Conservation (phyloP, 1,139 yeast species). For the Kurtzmaniella quercitrusa region DNA sequence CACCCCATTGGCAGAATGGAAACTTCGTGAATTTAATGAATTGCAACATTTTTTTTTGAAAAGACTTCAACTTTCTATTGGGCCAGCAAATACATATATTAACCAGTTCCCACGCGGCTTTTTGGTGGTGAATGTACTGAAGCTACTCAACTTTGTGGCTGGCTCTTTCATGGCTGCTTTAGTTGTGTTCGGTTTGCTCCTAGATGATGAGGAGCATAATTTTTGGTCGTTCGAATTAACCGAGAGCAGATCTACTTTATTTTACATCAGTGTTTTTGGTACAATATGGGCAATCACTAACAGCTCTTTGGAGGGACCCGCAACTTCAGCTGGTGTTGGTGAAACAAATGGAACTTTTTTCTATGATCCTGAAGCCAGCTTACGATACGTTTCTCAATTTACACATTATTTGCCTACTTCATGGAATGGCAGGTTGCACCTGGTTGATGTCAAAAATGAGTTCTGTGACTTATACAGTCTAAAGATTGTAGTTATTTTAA, state of each 20-base stretch:
- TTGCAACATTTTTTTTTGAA: conserved; percentile 81
- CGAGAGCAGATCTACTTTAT: conserved; percentile 73
- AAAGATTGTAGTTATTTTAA: conserved; percentile 64
- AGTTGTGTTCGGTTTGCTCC: conserved; percentile 70
- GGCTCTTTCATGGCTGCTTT: conserved; percentile 90
- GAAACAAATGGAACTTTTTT: conserved; percentile 22
- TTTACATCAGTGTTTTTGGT: conserved; percentile 85
- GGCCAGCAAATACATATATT: conserved; percentile 77
- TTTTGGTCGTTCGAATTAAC: conserved; percentile 88
- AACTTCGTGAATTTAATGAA: conserved; percentile 89
- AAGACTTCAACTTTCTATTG: conserved; percentile 71
- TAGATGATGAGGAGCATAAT: conserved; percentile 77
- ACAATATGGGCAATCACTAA: conserved; percentile 69
- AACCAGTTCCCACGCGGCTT: conserved; percentile 91
- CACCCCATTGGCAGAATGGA: conserved; percentile 95
- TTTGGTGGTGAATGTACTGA: conserved; percentile 45
- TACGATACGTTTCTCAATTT: conserved; percentile 72
- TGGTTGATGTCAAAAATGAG: conserved; percentile 76
- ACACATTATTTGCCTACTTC: conserved; percentile 86
- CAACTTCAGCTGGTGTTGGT: conserved; percentile 1
- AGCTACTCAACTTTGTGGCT: conserved; percentile 68
- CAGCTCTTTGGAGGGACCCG: conserved; percentile 1
- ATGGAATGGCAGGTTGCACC: conserved; percentile 84
- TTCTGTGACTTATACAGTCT: conserved; percentile 76
- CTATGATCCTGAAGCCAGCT: conserved; percentile 86